Evolutionary conservation across 257 asterid genomes (phyloP).

Genomic region (Solanum piurae): DNA sequence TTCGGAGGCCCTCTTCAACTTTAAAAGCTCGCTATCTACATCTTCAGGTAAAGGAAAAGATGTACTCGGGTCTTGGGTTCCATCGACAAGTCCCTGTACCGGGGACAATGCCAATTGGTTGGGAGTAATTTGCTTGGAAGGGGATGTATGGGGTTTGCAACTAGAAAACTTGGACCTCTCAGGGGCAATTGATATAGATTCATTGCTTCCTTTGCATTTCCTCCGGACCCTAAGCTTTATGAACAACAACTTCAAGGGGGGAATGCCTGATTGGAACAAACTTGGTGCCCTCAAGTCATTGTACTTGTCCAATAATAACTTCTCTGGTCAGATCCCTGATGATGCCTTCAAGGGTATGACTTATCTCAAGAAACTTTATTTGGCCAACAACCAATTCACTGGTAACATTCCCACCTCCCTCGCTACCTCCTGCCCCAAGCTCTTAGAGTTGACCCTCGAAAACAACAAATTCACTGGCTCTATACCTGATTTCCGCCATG

Average conservation of each 20-base stretch:
- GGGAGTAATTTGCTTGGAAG: slow-evolving; percentile 65
- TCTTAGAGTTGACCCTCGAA: slow-evolving; percentile 54
- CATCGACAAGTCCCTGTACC: slow-evolving; percentile 42
- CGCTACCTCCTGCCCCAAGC: slow-evolving; percentile 34
- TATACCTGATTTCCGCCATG: slow-evolving; percentile 38
- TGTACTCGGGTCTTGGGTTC: slow-evolving; percentile 46
- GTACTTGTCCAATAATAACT: slow-evolving; percentile 55
- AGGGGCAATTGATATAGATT: slow-evolving; percentile 59
- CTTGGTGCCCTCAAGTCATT: slow-evolving; percentile 61
- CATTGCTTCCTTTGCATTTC: slow-evolving; percentile 35
- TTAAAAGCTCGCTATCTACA: not conserved
- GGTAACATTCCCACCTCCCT: slow-evolving; percentile 65
- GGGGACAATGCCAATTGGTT: slow-evolving; percentile 44
- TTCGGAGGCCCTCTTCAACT: slow-evolving; percentile 6
- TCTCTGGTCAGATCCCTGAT: slow-evolving; percentile 48
- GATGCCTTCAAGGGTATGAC: slow-evolving; percentile 66
- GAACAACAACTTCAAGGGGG: slow-evolving; percentile 60
- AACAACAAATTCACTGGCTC: slow-evolving; percentile 58
- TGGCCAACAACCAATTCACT: slow-evolving; percentile 47
- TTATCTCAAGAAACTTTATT: slow-evolving; percentile 56
- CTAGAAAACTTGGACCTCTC: slow-evolving; percentile 61
- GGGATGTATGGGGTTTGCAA: slow-evolving; percentile 66
- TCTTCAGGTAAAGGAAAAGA: slow-evolving; percentile 4
- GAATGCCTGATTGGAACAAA: slow-evolving; percentile 84
- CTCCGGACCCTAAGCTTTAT: slow-evolving; percentile 62